Conservation (phyloP, 2,329 filamentous ascomycete species). For the Sporothrix luriei region DNA sequence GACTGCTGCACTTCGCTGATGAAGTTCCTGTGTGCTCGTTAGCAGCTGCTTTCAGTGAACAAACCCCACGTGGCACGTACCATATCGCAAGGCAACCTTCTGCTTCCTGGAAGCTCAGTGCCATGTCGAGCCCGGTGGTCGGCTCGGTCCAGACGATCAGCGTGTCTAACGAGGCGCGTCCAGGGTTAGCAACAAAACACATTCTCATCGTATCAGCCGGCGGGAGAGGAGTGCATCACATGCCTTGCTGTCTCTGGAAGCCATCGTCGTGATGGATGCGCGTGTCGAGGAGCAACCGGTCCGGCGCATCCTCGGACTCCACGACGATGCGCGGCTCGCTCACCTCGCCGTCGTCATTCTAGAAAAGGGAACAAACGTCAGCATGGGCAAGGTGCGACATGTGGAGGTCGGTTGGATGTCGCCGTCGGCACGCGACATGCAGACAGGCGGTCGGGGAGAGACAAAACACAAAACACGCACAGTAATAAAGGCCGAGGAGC, state of each 20-base stretch:
- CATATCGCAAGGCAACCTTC: constrained; percentile 93
- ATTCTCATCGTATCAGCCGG: constrained; percentile 33
- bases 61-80: constrained; percentile 56
- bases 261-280: constrained; percentile 90
- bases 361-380: constrained; percentile 37
- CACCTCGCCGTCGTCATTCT: constrained; percentile 51
- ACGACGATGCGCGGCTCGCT: constrained; percentile 89
- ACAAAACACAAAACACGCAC: constrained; percentile 54
- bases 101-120: constrained; percentile 94
- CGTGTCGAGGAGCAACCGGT: constrained; percentile 81
- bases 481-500: constrained; percentile 72
- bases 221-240: constrained; percentile 39
- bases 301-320: constrained; percentile 88
- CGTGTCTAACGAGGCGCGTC: constrained; percentile 66
- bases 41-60: background rate
- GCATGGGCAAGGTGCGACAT: constrained; percentile 30
- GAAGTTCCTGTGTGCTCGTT: constrained; percentile 70
- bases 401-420: too few species aligned
- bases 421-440: constrained; percentile 24
- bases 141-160: constrained; percentile 97
- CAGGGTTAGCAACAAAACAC: constrained; percentile 30
- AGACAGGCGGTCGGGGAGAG: too few species aligned
- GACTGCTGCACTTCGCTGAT: constrained; percentile 82
- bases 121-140: constrained; percentile 86
- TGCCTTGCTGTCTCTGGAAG: constrained; percentile 97